Percentiles rank a stretch among this genome's conserved stretches.
These are phyloP conservation scores for Teratosphaeria epicoccoides DNA, from an alignment of 2,329 filamentous ascomycete species.

Conservation along the genomic window DNA sequence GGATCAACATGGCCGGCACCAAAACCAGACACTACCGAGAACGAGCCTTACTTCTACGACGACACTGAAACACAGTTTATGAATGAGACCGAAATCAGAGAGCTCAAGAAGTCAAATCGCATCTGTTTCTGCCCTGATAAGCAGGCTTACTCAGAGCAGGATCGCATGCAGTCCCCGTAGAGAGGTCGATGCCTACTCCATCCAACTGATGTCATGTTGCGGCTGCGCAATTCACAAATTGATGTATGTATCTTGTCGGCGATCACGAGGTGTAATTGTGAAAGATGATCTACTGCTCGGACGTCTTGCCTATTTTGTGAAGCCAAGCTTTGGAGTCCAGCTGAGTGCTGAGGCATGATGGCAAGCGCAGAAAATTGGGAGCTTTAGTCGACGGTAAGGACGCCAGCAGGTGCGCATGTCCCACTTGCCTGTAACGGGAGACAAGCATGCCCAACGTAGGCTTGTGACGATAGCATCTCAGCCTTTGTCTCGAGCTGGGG, in stretches of 20 bases:
- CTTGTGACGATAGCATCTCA: neutral
- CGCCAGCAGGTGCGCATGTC: neutral
- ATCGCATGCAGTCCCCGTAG: too few species aligned
- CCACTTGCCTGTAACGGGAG: neutral
- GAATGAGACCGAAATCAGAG: neutral
- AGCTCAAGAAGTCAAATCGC: neutral
- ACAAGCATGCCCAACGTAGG: neutral
- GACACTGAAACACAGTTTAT: neutral
- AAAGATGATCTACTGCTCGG: too few species aligned
- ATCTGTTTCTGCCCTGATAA: neutral
- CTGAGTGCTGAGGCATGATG: too few species aligned
- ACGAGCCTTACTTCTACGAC: neutral
- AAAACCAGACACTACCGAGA: neutral
- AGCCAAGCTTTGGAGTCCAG: too few species aligned
- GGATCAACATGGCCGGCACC: neutral
- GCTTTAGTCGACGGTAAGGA: neutral
- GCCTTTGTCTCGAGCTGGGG: neutral
- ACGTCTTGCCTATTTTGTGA: too few species aligned
- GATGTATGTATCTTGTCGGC: too few species aligned
- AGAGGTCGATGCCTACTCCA: too few species aligned
- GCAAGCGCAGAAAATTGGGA: too few species aligned
- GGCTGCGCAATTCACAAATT: too few species aligned
- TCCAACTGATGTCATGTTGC: too few species aligned
- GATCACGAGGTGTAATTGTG: too few species aligned
- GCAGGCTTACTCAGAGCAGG: too few species aligned